These are phyloP conservation scores for Mycena filopes DNA, from an alignment of 768 basidiomycete species.

Conservation along the genomic window DNA sequence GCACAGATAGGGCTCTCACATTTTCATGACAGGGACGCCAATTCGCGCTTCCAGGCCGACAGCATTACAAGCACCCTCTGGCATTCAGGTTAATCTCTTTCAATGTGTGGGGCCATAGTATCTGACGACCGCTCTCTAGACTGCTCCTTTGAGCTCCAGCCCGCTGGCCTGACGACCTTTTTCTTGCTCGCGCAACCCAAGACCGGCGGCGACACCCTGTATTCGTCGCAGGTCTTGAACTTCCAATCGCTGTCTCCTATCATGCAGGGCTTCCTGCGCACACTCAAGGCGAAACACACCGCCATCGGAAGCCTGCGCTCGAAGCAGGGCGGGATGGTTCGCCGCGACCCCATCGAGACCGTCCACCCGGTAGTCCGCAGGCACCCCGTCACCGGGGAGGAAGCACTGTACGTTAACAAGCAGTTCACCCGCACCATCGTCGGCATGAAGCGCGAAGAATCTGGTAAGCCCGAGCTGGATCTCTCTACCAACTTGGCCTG, in stretches of 20 bases:
- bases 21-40: no score
- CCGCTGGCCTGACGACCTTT: not conserved
- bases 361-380: conserved; percentile 62
- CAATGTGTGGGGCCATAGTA: conserved; percentile 64
- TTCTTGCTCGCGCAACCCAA: conserved; percentile 38
- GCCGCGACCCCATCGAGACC: conserved; percentile 10
- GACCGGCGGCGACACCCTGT: conserved; percentile 63
- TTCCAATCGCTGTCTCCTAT: conserved; percentile 68
- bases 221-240: conserved; percentile 66
- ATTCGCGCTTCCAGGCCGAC: conserved; percentile 50
- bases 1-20: no score
- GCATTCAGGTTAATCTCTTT: conserved; percentile 61
- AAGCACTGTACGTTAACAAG: conserved; percentile 67
- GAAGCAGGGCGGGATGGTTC: conserved; percentile 55
- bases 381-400: conserved; percentile 71
- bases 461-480: conserved; percentile 21
- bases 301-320: conserved; percentile 60
- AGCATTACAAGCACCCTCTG: conserved; percentile 53
- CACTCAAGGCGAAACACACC: conserved; percentile 64
- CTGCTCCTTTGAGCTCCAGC: not conserved
- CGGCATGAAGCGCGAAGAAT: conserved; percentile 65
- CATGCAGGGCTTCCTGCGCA: conserved; percentile 66
- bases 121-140: not conserved
- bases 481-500: no score
- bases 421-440: conserved; percentile 65